Evolutionary conservation across 1,284 basidiomycete species (phyloP).

Genomic region (Mycosarcoma mackinlayi): DNA sequence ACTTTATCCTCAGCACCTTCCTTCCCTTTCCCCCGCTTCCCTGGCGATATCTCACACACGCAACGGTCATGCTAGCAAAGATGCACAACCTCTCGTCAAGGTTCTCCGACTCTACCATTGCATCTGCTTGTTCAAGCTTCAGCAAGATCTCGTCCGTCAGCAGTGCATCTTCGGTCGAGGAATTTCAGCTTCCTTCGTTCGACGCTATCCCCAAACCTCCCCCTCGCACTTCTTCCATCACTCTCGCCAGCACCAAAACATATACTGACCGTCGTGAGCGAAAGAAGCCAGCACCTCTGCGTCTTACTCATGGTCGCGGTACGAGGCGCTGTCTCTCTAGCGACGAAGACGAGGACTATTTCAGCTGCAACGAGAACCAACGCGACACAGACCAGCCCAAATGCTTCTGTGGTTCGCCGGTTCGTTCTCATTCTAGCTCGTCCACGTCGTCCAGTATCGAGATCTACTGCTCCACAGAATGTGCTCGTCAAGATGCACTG

Average conservation of each 20-base stretch:
- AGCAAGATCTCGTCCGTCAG: slow-evolving; percentile 24
- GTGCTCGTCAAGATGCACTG: slow-evolving; percentile 30
- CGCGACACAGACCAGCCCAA: background rate
- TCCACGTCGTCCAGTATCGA: slow-evolving; percentile 12
- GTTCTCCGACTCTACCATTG: slow-evolving; percentile 44
- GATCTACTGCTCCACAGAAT: slow-evolving; percentile 39
- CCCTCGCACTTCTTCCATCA: slow-evolving; percentile 42
- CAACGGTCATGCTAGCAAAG: slow-evolving; percentile 1
- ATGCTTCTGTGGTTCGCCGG: slow-evolving; percentile 29
- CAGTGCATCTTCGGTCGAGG: slow-evolving; percentile 28
- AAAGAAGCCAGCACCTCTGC: slow-evolving; percentile 26
- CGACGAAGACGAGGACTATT: slow-evolving; percentile 17
- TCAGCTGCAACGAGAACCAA: slow-evolving; percentile 18
- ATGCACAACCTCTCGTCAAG: slow-evolving; percentile 24
- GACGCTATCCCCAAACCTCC: slow-evolving; percentile 32
- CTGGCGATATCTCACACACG: background rate
- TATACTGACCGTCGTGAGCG: slow-evolving; percentile 20
- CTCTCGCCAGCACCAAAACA: slow-evolving; percentile 27
- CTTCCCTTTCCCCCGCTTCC: background rate
- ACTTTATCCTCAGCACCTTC: background rate
- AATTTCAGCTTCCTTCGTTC: slow-evolving; percentile 17
- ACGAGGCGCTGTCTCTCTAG: slow-evolving; percentile 8
- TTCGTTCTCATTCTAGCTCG: slow-evolving; percentile 10
- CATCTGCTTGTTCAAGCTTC: slow-evolving; percentile 30
- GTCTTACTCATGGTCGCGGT: slow-evolving; percentile 2